These are phyloP conservation scores for Didymella glomerata DNA, from an alignment of 2,329 filamentous ascomycete genomes.

Conservation along the genomic window DNA sequence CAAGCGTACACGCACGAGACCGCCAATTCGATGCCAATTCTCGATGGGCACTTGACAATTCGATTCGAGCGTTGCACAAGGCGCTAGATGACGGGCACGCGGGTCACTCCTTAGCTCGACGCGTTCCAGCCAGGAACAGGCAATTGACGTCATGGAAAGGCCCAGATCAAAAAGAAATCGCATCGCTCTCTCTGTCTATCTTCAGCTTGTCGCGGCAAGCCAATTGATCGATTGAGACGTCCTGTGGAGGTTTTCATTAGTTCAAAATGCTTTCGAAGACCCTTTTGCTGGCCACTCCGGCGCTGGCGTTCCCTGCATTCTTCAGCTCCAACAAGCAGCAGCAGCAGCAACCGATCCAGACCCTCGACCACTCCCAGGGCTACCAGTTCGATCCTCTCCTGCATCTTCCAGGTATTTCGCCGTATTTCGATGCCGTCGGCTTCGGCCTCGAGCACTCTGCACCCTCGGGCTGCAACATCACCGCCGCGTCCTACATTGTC, in stretches of 20 bases:
- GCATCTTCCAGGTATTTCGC: constrained; percentile 60
- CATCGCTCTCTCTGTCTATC: neutral
- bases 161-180: constrained; percentile 6
- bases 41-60: neutral
- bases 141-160: constrained; percentile 16
- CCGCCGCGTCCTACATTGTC: constrained; percentile 58
- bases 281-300: constrained; percentile 33
- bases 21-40: neutral
- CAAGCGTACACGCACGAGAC: neutral
- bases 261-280: constrained; percentile 22
- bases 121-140: constrained; percentile 16
- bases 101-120: constrained; percentile 15
- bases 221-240: constrained; percentile 6
- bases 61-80: neutral
- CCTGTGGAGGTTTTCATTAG: neutral
- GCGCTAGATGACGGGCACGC: neutral
- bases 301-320: constrained; percentile 32
- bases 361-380: constrained; percentile 40
- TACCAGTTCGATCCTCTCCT: constrained; percentile 59
- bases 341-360: constrained; percentile 30
- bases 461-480: constrained; percentile 60
- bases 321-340: constrained; percentile 8
- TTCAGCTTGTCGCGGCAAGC: constrained; percentile 12
- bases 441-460: constrained; percentile 57
- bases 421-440: constrained; percentile 59